Conservation (phyloP, 1,139 yeast species). For the Candida glucosophila region DNA sequence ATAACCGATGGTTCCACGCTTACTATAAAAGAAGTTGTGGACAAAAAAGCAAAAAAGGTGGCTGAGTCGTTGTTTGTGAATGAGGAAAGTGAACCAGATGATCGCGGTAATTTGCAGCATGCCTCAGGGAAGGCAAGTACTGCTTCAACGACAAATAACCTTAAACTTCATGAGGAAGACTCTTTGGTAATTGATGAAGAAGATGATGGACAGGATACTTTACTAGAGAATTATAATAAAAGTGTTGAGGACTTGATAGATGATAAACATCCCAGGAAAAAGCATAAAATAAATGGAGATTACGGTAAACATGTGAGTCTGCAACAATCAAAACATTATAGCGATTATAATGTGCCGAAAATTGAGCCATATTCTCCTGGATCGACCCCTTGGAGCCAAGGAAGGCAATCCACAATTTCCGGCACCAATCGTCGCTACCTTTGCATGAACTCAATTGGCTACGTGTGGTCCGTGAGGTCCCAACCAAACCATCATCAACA, state of each 20-base stretch:
- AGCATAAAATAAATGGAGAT: slow-evolving; percentile 15
- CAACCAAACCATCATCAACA: slow-evolving; percentile 26
- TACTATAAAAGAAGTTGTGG: slow-evolving; percentile 23
- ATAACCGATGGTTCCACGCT: slow-evolving; percentile 47
- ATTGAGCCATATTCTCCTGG: slow-evolving; percentile 60
- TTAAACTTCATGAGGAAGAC: slow-evolving; percentile 19
- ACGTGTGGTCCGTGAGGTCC: slow-evolving; percentile 68
- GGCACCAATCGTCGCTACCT: slow-evolving; percentile 55
- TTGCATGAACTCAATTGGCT: slow-evolving; percentile 75
- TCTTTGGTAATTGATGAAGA: slow-evolving; percentile 32
- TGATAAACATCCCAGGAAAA: too few species aligned
- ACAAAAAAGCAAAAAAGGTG: slow-evolving; percentile 5
- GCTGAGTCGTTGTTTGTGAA: slow-evolving; percentile 9
- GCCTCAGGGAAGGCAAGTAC: slow-evolving; percentile 10
- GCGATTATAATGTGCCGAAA: slow-evolving; percentile 4
- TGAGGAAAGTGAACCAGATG: slow-evolving; percentile 18
- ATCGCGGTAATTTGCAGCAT: slow-evolving; percentile 11
- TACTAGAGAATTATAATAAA: slow-evolving; percentile 8
- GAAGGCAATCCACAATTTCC: slow-evolving; percentile 8
- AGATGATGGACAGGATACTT: slow-evolving; percentile 13
- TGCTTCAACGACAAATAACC: slow-evolving; percentile 8
- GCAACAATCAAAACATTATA: neutral
- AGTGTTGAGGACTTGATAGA: slow-evolving; percentile 11
- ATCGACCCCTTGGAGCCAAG: slow-evolving; percentile 69
- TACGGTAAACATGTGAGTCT: slow-evolving; percentile 3